phyloP scores from a whole-genome alignment of 768 basidiomycete genomes.

The Lentinula detonsa region DNA sequence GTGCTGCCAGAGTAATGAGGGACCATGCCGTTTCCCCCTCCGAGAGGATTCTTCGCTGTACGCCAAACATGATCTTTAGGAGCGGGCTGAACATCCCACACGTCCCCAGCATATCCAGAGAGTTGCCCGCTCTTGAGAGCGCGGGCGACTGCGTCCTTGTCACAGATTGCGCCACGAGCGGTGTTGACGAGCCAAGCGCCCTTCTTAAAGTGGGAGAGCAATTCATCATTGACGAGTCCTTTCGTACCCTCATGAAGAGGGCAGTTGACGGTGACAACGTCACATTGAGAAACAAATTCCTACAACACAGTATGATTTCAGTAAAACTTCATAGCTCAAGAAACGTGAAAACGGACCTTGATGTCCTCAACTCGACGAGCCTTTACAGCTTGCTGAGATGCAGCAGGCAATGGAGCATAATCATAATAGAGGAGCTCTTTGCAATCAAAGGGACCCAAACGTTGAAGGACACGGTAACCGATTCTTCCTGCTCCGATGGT shows the following conservation, averaged over 20 bases:
- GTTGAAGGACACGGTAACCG: conserved; percentile 82
- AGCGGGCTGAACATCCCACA: conserved; percentile 86
- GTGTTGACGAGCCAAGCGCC: conserved; percentile 93
- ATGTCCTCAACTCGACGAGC: conserved; percentile 76
- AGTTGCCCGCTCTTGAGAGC: conserved; percentile 77
- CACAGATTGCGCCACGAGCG: conserved; percentile 87
- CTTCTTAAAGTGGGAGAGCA: conserved; percentile 85
- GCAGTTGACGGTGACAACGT: conserved; percentile 83
- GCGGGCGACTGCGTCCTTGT: conserved; percentile 71
- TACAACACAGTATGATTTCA: conserved; percentile 1
- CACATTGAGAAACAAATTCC: conserved; percentile 57
- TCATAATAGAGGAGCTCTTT: conserved; percentile 91
- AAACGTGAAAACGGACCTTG: conserved; percentile 39
- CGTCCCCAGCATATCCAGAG: conserved; percentile 59
- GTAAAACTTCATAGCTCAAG: neutral
- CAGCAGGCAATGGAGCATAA: conserved; percentile 67
- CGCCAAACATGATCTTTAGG: conserved; percentile 86
- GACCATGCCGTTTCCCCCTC: conserved; percentile 87
- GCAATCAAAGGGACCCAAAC: conserved; percentile 76
- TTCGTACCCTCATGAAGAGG: conserved; percentile 82
- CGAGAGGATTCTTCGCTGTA: conserved; percentile 71
- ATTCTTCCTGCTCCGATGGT: conserved; percentile 82
- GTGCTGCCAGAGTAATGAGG: conserved; percentile 87
- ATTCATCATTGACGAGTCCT: conserved; percentile 75
- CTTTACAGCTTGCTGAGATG: conserved; percentile 28